Percentiles rank a stretch among this genome's conserved stretches.
Conservation (phyloP, 2,329 filamentous ascomycete genomes). For the Venturia oleaginea region DNA sequence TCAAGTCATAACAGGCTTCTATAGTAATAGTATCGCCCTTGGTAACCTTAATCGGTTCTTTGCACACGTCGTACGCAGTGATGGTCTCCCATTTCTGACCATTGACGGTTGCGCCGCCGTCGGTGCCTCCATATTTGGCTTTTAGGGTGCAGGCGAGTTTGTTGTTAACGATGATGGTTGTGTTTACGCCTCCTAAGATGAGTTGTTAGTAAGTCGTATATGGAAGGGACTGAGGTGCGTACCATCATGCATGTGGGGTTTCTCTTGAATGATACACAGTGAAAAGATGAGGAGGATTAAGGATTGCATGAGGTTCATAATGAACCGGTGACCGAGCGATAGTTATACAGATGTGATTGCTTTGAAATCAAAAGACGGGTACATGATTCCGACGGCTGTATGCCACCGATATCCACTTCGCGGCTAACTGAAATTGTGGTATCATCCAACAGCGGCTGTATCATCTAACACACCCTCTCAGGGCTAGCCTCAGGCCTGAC, state of each 20-base stretch:
- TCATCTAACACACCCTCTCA: too few relatives aligned
- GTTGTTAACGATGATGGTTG: slow-evolving; percentile 6
- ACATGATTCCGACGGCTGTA: too few relatives aligned
- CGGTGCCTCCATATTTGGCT: slow-evolving; percentile 6
- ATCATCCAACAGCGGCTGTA: too few relatives aligned
- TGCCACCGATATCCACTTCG: too few relatives aligned
- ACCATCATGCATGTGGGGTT: slow-evolving; percentile 13
- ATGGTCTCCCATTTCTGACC: slow-evolving; percentile 14
- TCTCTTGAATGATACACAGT: too few relatives aligned
- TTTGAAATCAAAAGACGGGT: too few relatives aligned
- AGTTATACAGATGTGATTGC: too few relatives aligned
- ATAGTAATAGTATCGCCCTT: slow-evolving; percentile 11
- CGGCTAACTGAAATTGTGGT: too few relatives aligned
- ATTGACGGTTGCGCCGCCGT: slow-evolving; percentile 9
- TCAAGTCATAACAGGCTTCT: slow-evolving; percentile 11
- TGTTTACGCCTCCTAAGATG: not conserved
- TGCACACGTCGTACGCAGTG: not conserved
- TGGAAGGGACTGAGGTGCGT: not conserved
- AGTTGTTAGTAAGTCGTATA: not conserved
- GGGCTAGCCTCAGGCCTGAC: too few relatives aligned
- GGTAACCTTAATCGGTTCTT: slow-evolving; percentile 1
- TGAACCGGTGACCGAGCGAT: too few relatives aligned
- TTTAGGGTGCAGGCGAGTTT: not conserved
- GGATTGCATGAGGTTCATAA: too few relatives aligned
- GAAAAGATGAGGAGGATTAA: too few relatives aligned